These are phyloP conservation scores for Pholiota conissans DNA, from an alignment of 768 basidiomycete genomes.

Conservation along the genomic window DNA sequence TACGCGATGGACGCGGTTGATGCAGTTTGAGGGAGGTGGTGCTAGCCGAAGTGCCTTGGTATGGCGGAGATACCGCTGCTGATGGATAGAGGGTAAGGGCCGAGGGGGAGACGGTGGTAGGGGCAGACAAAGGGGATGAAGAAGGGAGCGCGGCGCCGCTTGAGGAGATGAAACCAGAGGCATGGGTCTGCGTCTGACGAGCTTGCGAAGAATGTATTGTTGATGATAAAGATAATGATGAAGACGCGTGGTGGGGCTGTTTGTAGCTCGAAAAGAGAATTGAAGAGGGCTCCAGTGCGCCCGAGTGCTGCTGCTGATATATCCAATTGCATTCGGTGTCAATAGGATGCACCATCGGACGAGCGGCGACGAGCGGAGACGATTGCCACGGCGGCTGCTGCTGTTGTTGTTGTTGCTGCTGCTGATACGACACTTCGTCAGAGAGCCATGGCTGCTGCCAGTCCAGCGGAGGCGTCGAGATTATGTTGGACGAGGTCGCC, in stretches of 20 bases:
- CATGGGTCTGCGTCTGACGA: not conserved
- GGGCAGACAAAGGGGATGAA: constrained; percentile 15
- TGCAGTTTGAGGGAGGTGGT: constrained; percentile 35
- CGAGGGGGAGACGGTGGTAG: constrained; percentile 15
- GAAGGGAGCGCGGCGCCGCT: constrained; percentile 6
- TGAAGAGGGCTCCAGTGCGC: constrained; percentile 11
- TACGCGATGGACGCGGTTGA: constrained; percentile 46
- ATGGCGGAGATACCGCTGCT: constrained; percentile 18
- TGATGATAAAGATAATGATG: not conserved
- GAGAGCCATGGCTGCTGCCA: constrained; percentile 14
- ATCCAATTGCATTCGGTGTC: constrained; percentile 17
- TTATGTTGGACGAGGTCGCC: constrained; percentile 24
- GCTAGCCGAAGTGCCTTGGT: constrained; percentile 15
- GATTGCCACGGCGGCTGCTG: constrained; percentile 15
- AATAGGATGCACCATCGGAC: constrained; percentile 17
- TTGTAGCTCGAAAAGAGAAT: constrained; percentile 11
- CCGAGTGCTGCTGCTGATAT: constrained; percentile 6
- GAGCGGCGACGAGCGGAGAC: constrained; percentile 7
- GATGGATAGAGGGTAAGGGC: constrained; percentile 11
- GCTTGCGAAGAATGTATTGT: not conserved
- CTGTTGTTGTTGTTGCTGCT: not conserved
- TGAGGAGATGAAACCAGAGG: not conserved
- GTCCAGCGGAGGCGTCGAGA: constrained; percentile 28
- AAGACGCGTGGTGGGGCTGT: not conserved
- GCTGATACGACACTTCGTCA: not conserved